A percentile compares a stretch with the other conserved stretches of the same genome.
phyloP scores from a whole-genome alignment of 2,329 filamentous ascomycete genomes.

The Phialocephala subalpina region DNA sequence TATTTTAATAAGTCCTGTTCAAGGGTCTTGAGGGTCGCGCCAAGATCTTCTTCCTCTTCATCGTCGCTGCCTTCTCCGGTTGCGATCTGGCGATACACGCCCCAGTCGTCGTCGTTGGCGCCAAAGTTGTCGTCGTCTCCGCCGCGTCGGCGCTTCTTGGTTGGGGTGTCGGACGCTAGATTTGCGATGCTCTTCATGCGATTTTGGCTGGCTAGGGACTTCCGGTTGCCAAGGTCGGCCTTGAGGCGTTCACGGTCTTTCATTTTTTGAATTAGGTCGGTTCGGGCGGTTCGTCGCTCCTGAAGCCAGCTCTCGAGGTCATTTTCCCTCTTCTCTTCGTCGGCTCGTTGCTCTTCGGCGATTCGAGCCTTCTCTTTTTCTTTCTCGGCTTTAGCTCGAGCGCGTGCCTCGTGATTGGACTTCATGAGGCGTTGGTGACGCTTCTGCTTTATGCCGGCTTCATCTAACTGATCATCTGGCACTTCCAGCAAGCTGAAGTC shows the following conservation, averaged over 20 bases:
- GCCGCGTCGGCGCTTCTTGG: constrained; percentile 84
- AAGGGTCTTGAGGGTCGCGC: constrained; percentile 74
- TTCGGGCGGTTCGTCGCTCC: constrained; percentile 79
- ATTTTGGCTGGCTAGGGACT: constrained; percentile 94
- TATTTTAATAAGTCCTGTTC: constrained; percentile 87
- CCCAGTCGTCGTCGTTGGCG: constrained; percentile 97
- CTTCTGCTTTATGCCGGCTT: constrained; percentile 90
- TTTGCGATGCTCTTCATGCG: constrained; percentile 99
- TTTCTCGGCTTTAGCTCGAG: constrained; percentile 95
- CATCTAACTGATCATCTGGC: constrained; percentile 91
- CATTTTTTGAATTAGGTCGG: constrained; percentile 78
- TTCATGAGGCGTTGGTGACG: constrained; percentile 92
- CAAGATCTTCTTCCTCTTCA: constrained; percentile 90
- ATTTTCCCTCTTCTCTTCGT: constrained; percentile 83
- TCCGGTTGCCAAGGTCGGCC: constrained; percentile 93
- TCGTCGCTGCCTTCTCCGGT: constrained; percentile 85
- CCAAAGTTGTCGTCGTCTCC: constrained; percentile 97
- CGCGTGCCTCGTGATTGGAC: constrained; percentile 91
- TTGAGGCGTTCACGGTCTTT: constrained; percentile 94
- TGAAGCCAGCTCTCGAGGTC: constrained; percentile 88
- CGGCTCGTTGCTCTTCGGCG: constrained; percentile 83
- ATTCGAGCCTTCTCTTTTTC: constrained; percentile 87
- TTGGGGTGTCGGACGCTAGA: constrained; percentile 86
- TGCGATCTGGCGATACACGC: constrained; percentile 92
- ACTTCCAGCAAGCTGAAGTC: constrained; percentile 89